phyloP scores from a whole-genome alignment of 352 stramenopile genomes.

The Phytopythium montanum region DNA sequence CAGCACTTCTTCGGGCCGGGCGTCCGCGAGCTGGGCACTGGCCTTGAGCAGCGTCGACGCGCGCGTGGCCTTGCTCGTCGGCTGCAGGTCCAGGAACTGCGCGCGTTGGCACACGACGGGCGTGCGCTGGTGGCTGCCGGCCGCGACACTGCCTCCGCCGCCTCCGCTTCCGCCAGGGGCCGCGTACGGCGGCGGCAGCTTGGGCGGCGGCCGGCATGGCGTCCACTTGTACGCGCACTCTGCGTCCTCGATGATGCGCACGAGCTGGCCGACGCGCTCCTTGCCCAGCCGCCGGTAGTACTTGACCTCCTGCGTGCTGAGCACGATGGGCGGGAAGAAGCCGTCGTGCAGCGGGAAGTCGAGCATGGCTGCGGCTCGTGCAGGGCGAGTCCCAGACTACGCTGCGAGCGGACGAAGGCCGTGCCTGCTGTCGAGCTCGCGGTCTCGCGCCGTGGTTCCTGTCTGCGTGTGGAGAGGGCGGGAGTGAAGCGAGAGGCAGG shows the following conservation, averaged over 20 bases:
- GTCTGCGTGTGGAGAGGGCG: neutral
- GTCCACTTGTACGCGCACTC: constrained; percentile 78
- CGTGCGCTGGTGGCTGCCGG: constrained; percentile 7
- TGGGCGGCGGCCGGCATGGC: constrained; percentile 6
- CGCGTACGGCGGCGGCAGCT: constrained; percentile 5
- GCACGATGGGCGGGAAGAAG: constrained; percentile 80
- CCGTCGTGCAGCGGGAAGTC: constrained; percentile 72
- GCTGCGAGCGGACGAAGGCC: neutral
- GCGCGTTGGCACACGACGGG: constrained; percentile 39
- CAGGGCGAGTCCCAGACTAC: neutral
- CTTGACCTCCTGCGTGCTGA: constrained; percentile 62
- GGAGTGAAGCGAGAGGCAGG: neutral
- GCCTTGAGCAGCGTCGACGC: constrained; percentile 66
- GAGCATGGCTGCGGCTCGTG: constrained; percentile 23
- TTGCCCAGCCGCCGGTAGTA: constrained; percentile 78
- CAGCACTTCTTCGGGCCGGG: constrained; percentile 50
- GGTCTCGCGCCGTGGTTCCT: neutral
- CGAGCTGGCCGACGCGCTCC: constrained; percentile 65
- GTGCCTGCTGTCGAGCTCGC: neutral
- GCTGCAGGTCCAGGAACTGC: constrained; percentile 70
- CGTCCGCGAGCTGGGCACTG: constrained; percentile 48
- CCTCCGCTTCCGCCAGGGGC: constrained; percentile 4
- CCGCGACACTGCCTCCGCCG: too few relatives aligned
- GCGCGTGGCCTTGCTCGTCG: constrained; percentile 44
- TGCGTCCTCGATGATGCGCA: constrained; percentile 76